Base-by-base conservation (phyloP, 2,329 filamentous ascomycete genomes). In the Pseudogymnoascus sp. region DNA sequence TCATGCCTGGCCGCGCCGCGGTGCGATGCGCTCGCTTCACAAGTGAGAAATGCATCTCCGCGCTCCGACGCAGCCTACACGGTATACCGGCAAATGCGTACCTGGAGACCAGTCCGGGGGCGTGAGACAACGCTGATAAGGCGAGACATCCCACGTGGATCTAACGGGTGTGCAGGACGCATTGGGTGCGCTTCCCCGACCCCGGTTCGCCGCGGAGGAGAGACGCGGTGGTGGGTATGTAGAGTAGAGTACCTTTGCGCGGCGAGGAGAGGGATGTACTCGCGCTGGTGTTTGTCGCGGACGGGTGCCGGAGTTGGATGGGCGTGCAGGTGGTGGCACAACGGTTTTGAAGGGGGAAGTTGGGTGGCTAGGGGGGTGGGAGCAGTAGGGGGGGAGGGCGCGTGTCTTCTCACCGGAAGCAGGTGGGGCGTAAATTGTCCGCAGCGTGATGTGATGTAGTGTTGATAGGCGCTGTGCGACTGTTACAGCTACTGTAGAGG, bases 301-400 rank as follows among this genome's bases (percentile, higher is more conserved):
- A 51, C 45, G 45, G 23, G 45, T 51, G 45, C 45, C 45, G 45
- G 45, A 51, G 45, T 51, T 51, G 45, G 45, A 51, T 51, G 45
- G 23, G 45, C 6, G 6, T 51, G 45, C 45, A 51, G 45, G 45
- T 47, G 16, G 45, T 51, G 45, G 23, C 14, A 21, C 23, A 51
- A 29, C 45, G 45, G 45, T 7, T n/a, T 51, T n/a, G n/a, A n/a
- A n/a, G n/a, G n/a, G n/a, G n/a, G n/a, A n/a, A n/a, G n/a, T n/a
- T n/a, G n/a, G n/a, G n/a, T n/a, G n/a, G n/a, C n/a, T n/a, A n/a
- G n/a, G 14, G 45, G 45, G 7, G 29, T 51, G 23, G 45, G 14
- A 16, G 45, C 21, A 29, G 45, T 51, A 29, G 23, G 45, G 45
- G 45, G 11, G 12, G 7, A 29, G 23, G 12, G 45, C 21, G 45